phyloP scores from a whole-genome alignment of 768 basidiomycete species.

The Myochromella boudieri region DNA sequence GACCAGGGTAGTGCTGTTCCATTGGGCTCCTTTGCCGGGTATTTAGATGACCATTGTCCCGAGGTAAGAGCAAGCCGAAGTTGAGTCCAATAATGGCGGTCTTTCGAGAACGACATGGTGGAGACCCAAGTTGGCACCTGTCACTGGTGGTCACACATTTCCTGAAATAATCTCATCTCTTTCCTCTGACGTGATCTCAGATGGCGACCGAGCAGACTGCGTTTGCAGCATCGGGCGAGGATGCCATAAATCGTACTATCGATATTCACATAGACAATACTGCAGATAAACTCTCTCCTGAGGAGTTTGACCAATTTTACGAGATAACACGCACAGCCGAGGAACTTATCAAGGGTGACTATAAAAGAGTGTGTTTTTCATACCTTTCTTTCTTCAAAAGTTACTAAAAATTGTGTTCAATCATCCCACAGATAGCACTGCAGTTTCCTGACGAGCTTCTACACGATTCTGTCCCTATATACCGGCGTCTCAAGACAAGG shows the following conservation, averaged over 20 bases:
- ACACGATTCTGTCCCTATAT: conserved; percentile 83
- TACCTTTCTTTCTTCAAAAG: not conserved
- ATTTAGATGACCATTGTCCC: conserved; percentile 66
- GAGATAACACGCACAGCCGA: conserved; percentile 69
- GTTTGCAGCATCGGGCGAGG: conserved; percentile 62
- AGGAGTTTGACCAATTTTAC: conserved; percentile 64
- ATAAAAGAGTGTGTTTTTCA: conserved; percentile 58
- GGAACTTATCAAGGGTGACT: conserved; percentile 60
- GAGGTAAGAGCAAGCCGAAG: conserved; percentile 68
- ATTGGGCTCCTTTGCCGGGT: conserved; percentile 61
- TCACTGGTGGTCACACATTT: too few relatives aligned
- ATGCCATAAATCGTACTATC: conserved; percentile 58
- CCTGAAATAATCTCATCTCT: too few relatives aligned
- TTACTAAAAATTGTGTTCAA: not conserved
- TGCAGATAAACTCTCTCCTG: conserved; percentile 27
- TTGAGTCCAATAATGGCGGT: conserved; percentile 77
- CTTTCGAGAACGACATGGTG: conserved; percentile 43
- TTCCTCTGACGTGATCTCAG: too few relatives aligned
- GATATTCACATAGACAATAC: conserved; percentile 42
- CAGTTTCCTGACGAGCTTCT: conserved; percentile 97
- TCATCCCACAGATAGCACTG: conserved; percentile 64
- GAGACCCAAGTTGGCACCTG: not conserved
- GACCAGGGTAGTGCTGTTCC: conserved; percentile 64
- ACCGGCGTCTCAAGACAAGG: conserved; percentile 56
- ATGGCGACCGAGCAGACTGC: conserved; percentile 29